A percentile compares a stretch with the other conserved stretches of the same genome.
Conservation (phyloP, 495 filamentous ascomycete genomes). For the Oleoguttula mirabilis region DNA sequence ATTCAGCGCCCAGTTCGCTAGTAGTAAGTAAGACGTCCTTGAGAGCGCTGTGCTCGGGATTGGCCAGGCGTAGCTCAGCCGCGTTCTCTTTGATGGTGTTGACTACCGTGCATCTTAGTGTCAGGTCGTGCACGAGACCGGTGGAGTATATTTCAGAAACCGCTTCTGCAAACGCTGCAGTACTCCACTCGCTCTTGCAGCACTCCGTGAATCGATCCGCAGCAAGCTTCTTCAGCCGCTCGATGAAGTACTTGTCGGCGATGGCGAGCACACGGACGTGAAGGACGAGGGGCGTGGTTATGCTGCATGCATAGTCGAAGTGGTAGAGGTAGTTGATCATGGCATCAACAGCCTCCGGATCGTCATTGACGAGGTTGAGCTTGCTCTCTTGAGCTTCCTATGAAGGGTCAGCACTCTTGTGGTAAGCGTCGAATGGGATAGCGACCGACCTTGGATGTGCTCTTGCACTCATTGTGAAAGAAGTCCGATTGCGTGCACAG, state of each 20-base stretch:
- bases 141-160: background rate
- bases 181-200: background rate
- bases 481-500: constrained; percentile 7
- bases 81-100: background rate
- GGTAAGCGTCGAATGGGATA: background rate
- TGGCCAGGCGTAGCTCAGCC: background rate
- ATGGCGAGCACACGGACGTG: constrained; percentile 3
- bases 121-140: background rate
- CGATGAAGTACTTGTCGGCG: constrained; percentile 7
- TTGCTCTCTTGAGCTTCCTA: constrained; percentile 5
- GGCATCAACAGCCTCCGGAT: background rate
- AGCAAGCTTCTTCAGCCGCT: constrained; percentile 2
- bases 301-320: background rate
- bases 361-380: background rate
- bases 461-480: constrained; percentile 1
- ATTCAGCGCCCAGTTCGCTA: too few relatives aligned
- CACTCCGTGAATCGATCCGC: background rate
- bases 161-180: background rate
- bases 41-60: too few relatives aligned
- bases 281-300: background rate
- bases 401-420: background rate
- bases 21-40: too few relatives aligned
- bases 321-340: background rate
- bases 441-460: background rate
- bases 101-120: background rate